Percentiles rank a stretch among this genome's conserved stretches.
Conservation (phyloP, 2,329 filamentous ascomycete species). For the Colletotrichum cereale region DNA sequence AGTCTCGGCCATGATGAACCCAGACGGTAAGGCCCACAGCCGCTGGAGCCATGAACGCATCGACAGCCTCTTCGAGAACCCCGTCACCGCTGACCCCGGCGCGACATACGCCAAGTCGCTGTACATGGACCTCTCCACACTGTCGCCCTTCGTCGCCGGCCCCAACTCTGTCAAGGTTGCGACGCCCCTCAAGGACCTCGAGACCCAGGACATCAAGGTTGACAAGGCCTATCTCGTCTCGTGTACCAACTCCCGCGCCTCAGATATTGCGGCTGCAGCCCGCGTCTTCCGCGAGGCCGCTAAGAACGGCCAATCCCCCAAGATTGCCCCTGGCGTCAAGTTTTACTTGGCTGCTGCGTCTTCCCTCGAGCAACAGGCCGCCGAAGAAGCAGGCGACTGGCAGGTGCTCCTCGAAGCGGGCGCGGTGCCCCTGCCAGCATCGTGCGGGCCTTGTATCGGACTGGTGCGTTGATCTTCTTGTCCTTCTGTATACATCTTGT, state of each 20-base stretch:
- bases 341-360: slow-evolving; percentile 95
- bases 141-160: slow-evolving; percentile 86
- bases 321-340: slow-evolving; percentile 80
- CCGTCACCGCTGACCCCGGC: slow-evolving; percentile 77
- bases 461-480: slow-evolving; percentile 54
- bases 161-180: slow-evolving; percentile 93
- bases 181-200: slow-evolving; percentile 81
- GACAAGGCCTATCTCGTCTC: slow-evolving; percentile 90
- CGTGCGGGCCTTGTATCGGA: slow-evolving; percentile 89
- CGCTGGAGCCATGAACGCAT: slow-evolving; percentile 80
- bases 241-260: slow-evolving; percentile 88
- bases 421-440: slow-evolving; percentile 76
- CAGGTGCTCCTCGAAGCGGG: slow-evolving; percentile 84
- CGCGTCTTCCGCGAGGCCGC: slow-evolving; percentile 86
- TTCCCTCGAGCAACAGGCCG: slow-evolving; percentile 77
- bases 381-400: slow-evolving; percentile 89
- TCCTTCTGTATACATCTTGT: neutral
- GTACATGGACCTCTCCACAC: slow-evolving; percentile 83
- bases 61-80: slow-evolving; percentile 78
- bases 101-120: slow-evolving; percentile 87
- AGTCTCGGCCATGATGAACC: slow-evolving; percentile 70
- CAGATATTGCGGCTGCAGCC: slow-evolving; percentile 85
- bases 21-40: slow-evolving; percentile 60
- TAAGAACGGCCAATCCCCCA: slow-evolving; percentile 72
- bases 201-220: slow-evolving; percentile 79